Evolutionary conservation across 108 stramenopile species (phyloP), one percentile per base, ranked within the genome.

Genomic region (Stephanodiscus minutulus): DNA sequence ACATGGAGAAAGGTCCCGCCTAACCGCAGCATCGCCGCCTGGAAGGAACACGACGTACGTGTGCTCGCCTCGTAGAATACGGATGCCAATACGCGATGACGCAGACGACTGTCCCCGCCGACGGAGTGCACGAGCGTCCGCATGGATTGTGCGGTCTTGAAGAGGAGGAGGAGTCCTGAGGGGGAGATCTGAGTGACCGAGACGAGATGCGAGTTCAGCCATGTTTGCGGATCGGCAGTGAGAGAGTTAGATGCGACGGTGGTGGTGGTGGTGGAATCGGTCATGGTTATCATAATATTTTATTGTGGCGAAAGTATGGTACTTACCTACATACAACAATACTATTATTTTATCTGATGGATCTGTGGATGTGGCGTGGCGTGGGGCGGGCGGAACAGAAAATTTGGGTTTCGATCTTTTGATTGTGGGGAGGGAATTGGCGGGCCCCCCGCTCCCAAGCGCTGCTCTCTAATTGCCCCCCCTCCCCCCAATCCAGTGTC

Each of bases 31-130:
- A 98, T 93, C 20, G 98, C 97, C 21, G 98, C 91, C 56, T 98
- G 96, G 64, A 99, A 98, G 55, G 91, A 93, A 71, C 96, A 97
- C 28, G 92, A 83, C 3, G 97, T 99, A 10, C 98, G 86, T 3
- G 98, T 99, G 29, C 92, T 94, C 3, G 96, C 94, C 81, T 99
- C 97, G 90, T 92, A 98, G 68, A 99, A 99, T 13, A 96, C 88
- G 10, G 88, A 87, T 9, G 88, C 93, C 25, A 97, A 75, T 15
- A 96, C 63, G 36, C 50, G 37, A 53, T 83, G 82, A 17, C 67
- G 41, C 29, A 85, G 61, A 27, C 82, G 82, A 31, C 73, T 43
- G 57, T 88, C 85, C 11, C 85, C 85, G 4, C 85, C 85, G n/a
- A 69, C 52, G 22, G 52, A 62, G 31, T 78, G 83, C 20, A 87